Evolutionary conservation across 202 grass and related monocot genomes (phyloP).

Genomic region (Alloteropsis angusta): DNA sequence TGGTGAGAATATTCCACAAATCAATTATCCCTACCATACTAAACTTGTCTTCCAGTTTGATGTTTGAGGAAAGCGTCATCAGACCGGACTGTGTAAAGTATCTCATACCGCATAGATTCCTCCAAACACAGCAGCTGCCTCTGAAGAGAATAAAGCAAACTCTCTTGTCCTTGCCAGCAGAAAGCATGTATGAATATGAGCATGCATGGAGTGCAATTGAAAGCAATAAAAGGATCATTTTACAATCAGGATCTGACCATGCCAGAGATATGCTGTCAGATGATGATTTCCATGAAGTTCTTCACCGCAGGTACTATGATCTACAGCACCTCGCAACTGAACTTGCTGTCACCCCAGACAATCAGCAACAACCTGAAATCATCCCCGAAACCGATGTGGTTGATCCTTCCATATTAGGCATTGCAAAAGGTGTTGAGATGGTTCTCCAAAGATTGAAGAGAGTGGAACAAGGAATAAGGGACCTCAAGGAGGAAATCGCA

Average conservation of each 20-base stretch:
- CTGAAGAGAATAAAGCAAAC: conserved; percentile 72
- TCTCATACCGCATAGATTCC: conserved; percentile 58
- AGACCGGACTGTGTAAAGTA: conserved; percentile 60
- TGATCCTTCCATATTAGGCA: conserved; percentile 76
- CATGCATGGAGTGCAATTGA: conserved; percentile 68
- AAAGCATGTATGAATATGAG: conserved; percentile 74
- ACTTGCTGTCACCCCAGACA: conserved; percentile 36
- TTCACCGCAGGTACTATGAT: conserved; percentile 80
- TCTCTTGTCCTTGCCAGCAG: conserved; percentile 67
- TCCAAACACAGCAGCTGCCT: conserved; percentile 50
- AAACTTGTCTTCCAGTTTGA: conserved; percentile 52
- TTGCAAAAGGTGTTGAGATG: conserved; percentile 82
- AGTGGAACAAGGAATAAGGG: conserved; percentile 84
- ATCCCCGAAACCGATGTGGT: conserved; percentile 28
- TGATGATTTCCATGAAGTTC: conserved; percentile 75
- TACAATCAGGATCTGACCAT: conserved; percentile 54
- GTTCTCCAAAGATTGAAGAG: conserved; percentile 78
- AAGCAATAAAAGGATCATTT: conserved; percentile 41
- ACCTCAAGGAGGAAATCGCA: conserved; percentile 81
- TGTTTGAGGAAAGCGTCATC: conserved; percentile 70
- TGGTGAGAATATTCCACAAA: conserved; percentile 64
- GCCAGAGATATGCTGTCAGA: conserved; percentile 72
- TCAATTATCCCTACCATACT: conserved; percentile 62
- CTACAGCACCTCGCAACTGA: conserved; percentile 78
- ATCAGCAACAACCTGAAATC: conserved; percentile 38